Conservation (phyloP, 2,329 filamentous ascomycete species). For the Dryadomyces quercivorus region DNA sequence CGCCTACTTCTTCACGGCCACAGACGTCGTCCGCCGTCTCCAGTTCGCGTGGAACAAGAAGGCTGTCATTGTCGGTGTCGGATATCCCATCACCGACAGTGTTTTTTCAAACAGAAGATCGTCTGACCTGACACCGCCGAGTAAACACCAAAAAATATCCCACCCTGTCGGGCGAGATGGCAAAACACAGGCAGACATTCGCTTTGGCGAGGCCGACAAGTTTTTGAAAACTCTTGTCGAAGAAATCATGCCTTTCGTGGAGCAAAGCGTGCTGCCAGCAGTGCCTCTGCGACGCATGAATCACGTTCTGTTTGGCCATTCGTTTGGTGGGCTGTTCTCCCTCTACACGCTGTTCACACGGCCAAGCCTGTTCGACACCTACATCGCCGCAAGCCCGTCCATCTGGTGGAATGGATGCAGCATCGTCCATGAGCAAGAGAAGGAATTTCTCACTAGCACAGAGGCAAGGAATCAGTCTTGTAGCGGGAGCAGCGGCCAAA, state of each 20-base stretch:
- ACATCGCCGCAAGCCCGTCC: slow-evolving; percentile 8
- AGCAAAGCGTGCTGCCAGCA: not conserved
- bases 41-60: slow-evolving; percentile 1
- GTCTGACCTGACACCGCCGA: slow-evolving; percentile 7
- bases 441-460: not conserved
- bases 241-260: not conserved
- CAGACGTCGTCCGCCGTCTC: slow-evolving; percentile 7
- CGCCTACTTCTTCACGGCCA: slow-evolving; percentile 7
- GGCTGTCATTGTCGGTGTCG: slow-evolving; percentile 7
- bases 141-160: not conserved
- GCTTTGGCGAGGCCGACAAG: not conserved
- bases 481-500: not conserved
- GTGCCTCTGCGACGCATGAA: not conserved
- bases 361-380: slow-evolving; percentile 8
- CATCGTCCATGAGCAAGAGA: slow-evolving; percentile 4
- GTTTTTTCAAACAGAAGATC: slow-evolving; percentile 3
- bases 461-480: not conserved
- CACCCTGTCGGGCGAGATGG: slow-evolving; percentile 1
- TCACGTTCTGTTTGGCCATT: slow-evolving; percentile 8
- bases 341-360: slow-evolving; percentile 6
- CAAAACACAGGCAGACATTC: not conserved
- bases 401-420: slow-evolving; percentile 7
- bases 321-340: slow-evolving; percentile 8
- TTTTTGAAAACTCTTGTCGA: not conserved
- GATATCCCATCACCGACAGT: slow-evolving; percentile 3